phyloP scores from a whole-genome alignment of 106 monocot genomes.

The Platanthera zijinensis region DNA sequence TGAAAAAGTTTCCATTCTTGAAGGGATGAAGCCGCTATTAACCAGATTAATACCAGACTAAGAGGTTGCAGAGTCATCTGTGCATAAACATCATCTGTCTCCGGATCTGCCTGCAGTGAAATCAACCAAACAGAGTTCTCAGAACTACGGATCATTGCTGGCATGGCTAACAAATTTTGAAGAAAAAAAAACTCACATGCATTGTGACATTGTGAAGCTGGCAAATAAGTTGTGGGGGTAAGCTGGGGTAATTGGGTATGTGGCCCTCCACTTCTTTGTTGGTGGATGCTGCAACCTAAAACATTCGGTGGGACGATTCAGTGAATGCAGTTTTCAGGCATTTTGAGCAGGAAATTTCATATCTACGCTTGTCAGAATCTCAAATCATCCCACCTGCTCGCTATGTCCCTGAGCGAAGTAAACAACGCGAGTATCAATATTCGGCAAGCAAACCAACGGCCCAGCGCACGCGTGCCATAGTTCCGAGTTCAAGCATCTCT shows the following conservation, averaged over 20 bases:
- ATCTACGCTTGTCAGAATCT: neutral
- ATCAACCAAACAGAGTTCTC: neutral
- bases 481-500: slow-evolving; percentile 11
- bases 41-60: slow-evolving; percentile 34
- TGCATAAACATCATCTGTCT: slow-evolving; percentile 90
- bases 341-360: neutral
- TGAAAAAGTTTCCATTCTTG: neutral
- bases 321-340: neutral
- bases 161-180: neutral
- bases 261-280: slow-evolving; percentile 92
- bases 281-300: slow-evolving; percentile 82
- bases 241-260: slow-evolving; percentile 88
- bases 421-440: slow-evolving; percentile 69
- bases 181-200: slow-evolving; percentile 53
- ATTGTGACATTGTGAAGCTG: slow-evolving; percentile 92
- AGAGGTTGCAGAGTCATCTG: slow-evolving; percentile 89
- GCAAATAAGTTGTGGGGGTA: slow-evolving; percentile 87
- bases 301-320: neutral
- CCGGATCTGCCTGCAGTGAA: slow-evolving; percentile 69
- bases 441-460: slow-evolving; percentile 78
- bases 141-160: neutral
- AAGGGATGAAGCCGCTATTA: neutral
- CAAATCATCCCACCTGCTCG: slow-evolving; percentile 36
- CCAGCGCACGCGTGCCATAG: slow-evolving; percentile 35
- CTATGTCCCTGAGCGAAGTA: slow-evolving; percentile 57